phyloP scores from a whole-genome alignment of 768 basidiomycete genomes.

The Grammothele lineata region DNA sequence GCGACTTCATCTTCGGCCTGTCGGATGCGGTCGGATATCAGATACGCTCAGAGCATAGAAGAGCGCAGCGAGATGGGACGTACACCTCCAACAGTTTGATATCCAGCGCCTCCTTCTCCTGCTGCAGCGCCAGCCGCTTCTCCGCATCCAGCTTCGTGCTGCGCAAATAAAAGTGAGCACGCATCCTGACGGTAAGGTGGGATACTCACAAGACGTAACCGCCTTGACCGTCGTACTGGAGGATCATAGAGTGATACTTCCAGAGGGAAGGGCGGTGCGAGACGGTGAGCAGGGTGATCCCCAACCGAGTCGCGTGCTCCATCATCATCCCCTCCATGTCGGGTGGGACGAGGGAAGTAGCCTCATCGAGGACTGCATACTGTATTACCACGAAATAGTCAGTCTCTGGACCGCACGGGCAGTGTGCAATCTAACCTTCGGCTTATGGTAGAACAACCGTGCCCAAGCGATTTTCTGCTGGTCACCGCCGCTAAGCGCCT shows the following conservation, averaged over 20 bases:
- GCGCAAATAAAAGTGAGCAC: slow-evolving; percentile 5
- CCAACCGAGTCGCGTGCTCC: slow-evolving; percentile 81
- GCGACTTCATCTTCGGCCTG: slow-evolving; percentile 78
- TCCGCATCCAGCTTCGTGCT: slow-evolving; percentile 90
- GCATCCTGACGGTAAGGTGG: not conserved
- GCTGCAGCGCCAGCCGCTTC: slow-evolving; percentile 83
- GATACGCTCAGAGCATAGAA: not conserved
- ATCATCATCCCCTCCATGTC: slow-evolving; percentile 95
- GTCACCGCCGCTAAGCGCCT: slow-evolving; percentile 90
- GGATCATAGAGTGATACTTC: slow-evolving; percentile 85
- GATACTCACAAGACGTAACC: slow-evolving; percentile 86
- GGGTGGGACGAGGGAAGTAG: slow-evolving; percentile 89
- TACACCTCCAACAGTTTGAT: slow-evolving; percentile 83
- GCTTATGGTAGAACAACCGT: slow-evolving; percentile 89
- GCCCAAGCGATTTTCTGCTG: slow-evolving; percentile 99
- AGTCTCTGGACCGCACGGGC: not conserved
- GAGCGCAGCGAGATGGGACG: slow-evolving; percentile 29
- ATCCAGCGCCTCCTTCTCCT: slow-evolving; percentile 90
- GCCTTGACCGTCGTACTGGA: slow-evolving; percentile 92
- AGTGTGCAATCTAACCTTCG: slow-evolving; percentile 53
- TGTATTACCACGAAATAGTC: slow-evolving; percentile 30
- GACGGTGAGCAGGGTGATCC: slow-evolving; percentile 91
- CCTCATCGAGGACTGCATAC: slow-evolving; percentile 97
- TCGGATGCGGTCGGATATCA: too few relatives aligned
- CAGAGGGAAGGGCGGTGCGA: slow-evolving; percentile 93